phyloP scores from a whole-genome alignment of 2,329 filamentous ascomycete genomes.

The Huntiella moniliformis region DNA sequence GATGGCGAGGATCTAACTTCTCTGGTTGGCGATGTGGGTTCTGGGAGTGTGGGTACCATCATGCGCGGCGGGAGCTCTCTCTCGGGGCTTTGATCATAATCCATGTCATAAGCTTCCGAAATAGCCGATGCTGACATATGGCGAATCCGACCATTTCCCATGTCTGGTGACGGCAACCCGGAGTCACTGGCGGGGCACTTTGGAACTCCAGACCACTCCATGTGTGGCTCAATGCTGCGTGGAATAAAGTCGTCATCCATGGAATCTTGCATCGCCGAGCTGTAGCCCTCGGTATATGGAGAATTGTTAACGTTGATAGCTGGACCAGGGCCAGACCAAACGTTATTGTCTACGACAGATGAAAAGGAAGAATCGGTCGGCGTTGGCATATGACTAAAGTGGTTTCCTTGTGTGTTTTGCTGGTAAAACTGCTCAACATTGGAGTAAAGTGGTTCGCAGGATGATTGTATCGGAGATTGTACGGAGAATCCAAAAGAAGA shows the following conservation, averaged over 20 bases:
- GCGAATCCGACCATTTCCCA: conserved; percentile 20
- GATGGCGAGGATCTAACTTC: conserved; percentile 21
- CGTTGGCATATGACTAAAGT: conserved; percentile 34
- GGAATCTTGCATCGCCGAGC: neutral
- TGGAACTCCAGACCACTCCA: conserved; percentile 28
- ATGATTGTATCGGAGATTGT: conserved; percentile 25
- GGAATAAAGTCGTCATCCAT: conserved; percentile 25
- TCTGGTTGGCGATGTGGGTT: conserved; percentile 20
- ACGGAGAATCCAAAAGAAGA: conserved; percentile 5
- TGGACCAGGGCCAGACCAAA: conserved; percentile 26
- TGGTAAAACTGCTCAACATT: conserved; percentile 13
- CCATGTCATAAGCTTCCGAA: conserved; percentile 15
- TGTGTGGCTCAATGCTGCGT: conserved; percentile 26
- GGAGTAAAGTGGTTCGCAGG: conserved; percentile 21
- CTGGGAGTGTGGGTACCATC: conserved; percentile 13
- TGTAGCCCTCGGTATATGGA: neutral
- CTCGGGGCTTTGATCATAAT: conserved; percentile 10
- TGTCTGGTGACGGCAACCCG: conserved; percentile 17
- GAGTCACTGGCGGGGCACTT: conserved; percentile 25
- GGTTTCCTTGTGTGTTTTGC: neutral
- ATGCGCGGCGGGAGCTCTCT: conserved; percentile 8
- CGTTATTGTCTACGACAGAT: conserved; percentile 24
- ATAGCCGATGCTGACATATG: conserved; percentile 15
- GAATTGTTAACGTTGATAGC: conserved; percentile 11
- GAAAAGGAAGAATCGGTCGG: conserved; percentile 41